These are phyloP conservation scores for Yamadazyma nakazawae DNA, from an alignment of 805 yeast genomes.

Conservation along the genomic window DNA sequence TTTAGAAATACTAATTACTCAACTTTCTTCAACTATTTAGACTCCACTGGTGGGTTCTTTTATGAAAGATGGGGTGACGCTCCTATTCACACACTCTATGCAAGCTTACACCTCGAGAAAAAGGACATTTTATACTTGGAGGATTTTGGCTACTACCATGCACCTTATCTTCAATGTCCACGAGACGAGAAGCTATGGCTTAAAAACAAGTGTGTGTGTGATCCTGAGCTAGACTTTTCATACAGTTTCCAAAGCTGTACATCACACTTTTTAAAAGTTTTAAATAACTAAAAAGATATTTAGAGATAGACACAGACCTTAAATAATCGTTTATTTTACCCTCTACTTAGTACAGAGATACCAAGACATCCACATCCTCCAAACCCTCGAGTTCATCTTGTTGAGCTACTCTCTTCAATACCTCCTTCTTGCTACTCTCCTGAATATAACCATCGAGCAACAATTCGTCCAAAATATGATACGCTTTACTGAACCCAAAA, in stretches of 20 bases:
- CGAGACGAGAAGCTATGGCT: slow-evolving; percentile 23
- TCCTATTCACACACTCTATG: slow-evolving; percentile 82
- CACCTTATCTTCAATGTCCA: slow-evolving; percentile 67
- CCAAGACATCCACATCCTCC: slow-evolving; percentile 53
- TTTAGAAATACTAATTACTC: slow-evolving; percentile 58
- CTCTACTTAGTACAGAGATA: slow-evolving; percentile 20
- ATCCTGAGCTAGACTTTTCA: slow-evolving; percentile 35
- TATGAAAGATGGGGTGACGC: slow-evolving; percentile 96
- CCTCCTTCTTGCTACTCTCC: slow-evolving; percentile 79
- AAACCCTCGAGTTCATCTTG: slow-evolving; percentile 85
- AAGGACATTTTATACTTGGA: slow-evolving; percentile 66
- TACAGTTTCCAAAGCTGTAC: slow-evolving; percentile 21
- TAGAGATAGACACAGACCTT: background rate
- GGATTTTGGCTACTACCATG: slow-evolving; percentile 72
- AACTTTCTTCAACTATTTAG: slow-evolving; percentile 60
- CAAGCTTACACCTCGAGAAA: slow-evolving; percentile 55
- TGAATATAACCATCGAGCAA: slow-evolving; percentile 83
- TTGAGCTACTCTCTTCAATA: slow-evolving; percentile 68
- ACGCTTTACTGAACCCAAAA: slow-evolving; percentile 92
- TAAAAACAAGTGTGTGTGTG: slow-evolving; percentile 34
- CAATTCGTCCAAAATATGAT: slow-evolving; percentile 86
- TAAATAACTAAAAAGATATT: background rate
- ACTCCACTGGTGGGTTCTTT: slow-evolving; percentile 70
- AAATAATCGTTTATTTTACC: background rate
- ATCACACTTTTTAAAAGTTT: slow-evolving; percentile 14